phyloP scores from a whole-genome alignment of 2,329 filamentous ascomycete genomes.

The Nigrospora oryzae region DNA sequence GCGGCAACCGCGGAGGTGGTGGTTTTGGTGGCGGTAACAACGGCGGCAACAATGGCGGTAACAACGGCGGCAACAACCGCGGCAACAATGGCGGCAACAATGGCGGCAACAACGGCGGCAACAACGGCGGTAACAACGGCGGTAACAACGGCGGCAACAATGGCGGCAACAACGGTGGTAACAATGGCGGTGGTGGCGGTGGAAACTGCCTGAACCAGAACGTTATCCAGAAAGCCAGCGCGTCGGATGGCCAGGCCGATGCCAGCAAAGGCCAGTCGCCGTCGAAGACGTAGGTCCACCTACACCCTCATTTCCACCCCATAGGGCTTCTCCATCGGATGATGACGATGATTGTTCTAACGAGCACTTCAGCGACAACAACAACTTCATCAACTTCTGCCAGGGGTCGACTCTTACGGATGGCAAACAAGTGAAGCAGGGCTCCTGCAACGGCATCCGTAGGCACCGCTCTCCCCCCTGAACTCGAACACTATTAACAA shows the following conservation, averaged over 20 bases:
- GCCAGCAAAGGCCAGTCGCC: conserved; percentile 36
- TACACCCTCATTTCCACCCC: too few relatives aligned
- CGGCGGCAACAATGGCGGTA: conserved; percentile 6
- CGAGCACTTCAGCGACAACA: conserved; percentile 35
- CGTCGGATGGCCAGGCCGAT: conserved; percentile 18
- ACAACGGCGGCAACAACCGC: conserved; percentile 9
- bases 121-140: conserved; percentile 13
- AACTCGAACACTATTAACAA: conserved; percentile 9
- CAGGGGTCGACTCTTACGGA: conserved; percentile 46
- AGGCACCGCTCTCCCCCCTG: conserved; percentile 18
- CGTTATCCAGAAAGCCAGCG: conserved; percentile 41
- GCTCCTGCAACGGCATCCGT: conserved; percentile 58
- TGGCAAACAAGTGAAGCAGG: conserved; percentile 45
- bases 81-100: conserved; percentile 14
- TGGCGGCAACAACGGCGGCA: conserved; percentile 13
- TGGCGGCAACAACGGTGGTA: conserved; percentile 11
- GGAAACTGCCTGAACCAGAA: conserved; percentile 28
- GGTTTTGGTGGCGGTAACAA: conserved; percentile 1
- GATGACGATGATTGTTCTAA: conserved; percentile 1
- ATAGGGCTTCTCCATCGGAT: background rate
- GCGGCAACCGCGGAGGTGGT: conserved; percentile 8
- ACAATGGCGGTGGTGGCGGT: conserved; percentile 9
- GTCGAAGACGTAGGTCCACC: conserved; percentile 38
- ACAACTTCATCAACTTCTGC: conserved; percentile 60
- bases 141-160: conserved; percentile 10